Conservation (phyloP, 371 early-diverging fungal species). For the Mortierella sp. region DNA sequence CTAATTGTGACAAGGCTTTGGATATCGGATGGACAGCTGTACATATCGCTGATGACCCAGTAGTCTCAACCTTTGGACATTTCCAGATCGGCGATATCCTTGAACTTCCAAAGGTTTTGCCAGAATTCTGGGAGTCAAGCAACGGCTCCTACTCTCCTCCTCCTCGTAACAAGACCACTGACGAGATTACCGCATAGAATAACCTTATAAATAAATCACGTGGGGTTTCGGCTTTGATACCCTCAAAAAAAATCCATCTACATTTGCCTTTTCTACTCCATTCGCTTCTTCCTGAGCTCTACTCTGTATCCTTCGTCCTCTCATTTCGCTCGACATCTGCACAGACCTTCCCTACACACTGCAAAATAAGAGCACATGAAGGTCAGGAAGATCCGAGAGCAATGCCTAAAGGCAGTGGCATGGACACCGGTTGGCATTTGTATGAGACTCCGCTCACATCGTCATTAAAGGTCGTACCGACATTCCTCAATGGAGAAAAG, state of each 20-base stretch:
- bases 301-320: not conserved
- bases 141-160: not conserved
- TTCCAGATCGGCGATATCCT: constrained; percentile 71
- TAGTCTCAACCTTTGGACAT: constrained; percentile 64
- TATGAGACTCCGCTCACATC: constrained; percentile 4
- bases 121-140: constrained; percentile 64
- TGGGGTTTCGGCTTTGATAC: not conserved
- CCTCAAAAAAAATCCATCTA: too few species aligned
- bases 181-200: not conserved
- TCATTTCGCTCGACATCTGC: not conserved
- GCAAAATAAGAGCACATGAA: constrained; percentile 18
- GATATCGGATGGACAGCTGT: constrained; percentile 81
- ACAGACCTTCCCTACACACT: not conserved
- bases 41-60: constrained; percentile 68
- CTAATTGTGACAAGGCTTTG: constrained; percentile 75
- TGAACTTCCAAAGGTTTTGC: constrained; percentile 72
- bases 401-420: constrained; percentile 20
- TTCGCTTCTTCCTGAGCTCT: not conserved
- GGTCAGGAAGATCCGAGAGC: constrained; percentile 33
- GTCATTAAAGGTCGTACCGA: not conserved
- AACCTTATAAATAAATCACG: not conserved
- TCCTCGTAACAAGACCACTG: not conserved
- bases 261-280: not conserved
- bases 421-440: constrained; percentile 50
- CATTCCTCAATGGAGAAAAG: not conserved